Conservation (phyloP, 768 basidiomycete species). For the Lyophyllum shimeji region DNA sequence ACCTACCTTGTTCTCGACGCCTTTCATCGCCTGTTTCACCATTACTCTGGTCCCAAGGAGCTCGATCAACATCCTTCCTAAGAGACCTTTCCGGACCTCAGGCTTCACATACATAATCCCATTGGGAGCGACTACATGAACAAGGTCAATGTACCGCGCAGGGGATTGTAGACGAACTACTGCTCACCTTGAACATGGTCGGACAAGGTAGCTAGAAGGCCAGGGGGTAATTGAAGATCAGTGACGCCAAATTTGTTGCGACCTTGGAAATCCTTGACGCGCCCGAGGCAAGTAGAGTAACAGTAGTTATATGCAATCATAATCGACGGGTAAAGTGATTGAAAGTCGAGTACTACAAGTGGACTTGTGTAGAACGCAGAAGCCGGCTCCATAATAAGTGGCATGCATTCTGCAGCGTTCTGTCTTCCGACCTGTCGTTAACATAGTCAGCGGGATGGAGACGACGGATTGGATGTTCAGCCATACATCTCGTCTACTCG, state of each 20-base stretch:
- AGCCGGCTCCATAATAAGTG: constrained; percentile 91
- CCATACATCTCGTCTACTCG: constrained; percentile 80
- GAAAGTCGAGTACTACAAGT: constrained; percentile 92
- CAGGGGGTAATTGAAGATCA: constrained; percentile 66
- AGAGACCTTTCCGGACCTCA: constrained; percentile 76
- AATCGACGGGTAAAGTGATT: constrained; percentile 92
- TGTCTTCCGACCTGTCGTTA: constrained; percentile 80
- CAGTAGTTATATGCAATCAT: constrained; percentile 99
- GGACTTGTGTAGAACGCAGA: constrained; percentile 94
- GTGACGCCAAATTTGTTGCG: constrained; percentile 86
- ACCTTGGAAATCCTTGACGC: constrained; percentile 84
- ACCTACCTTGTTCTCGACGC: constrained; percentile 68
- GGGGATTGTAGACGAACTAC: not conserved
- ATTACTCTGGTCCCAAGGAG: constrained; percentile 93
- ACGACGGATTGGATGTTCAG: not conserved
- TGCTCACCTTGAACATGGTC: constrained; percentile 74
- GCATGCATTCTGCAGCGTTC: constrained; percentile 95
- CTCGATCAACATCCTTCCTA: constrained; percentile 91
- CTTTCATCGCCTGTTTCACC: constrained; percentile 97
- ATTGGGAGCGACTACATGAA: constrained; percentile 79
- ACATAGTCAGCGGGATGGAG: constrained; percentile 1
- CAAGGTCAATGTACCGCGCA: not conserved
- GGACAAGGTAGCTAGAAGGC: constrained; percentile 65
- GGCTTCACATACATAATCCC: constrained; percentile 93
- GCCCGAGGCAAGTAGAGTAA: constrained; percentile 94